A percentile compares a stretch with the other conserved stretches of the same genome.
Conservation (phyloP, 108 stramenopile species). For the Bacterosira constricta region DNA sequence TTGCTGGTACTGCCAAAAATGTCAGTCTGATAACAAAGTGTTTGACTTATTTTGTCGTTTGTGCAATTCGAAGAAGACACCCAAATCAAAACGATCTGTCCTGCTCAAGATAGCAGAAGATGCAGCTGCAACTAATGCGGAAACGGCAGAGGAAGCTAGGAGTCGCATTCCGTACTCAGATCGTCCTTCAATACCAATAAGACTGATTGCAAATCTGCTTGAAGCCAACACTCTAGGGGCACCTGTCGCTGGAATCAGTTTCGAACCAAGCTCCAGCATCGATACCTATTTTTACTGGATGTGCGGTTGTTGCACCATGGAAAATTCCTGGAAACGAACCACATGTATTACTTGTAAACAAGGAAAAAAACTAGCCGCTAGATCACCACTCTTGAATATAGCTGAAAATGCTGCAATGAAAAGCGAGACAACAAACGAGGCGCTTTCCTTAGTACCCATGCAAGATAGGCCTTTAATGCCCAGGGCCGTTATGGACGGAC, state of each 20-base stretch:
- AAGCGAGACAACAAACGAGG: slow-evolving; percentile 19
- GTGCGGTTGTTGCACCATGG: slow-evolving; percentile 42
- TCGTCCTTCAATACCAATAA: slow-evolving; percentile 31
- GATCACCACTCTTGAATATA: slow-evolving; percentile 28
- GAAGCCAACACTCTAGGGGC: slow-evolving; percentile 9
- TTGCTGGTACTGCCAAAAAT: slow-evolving; percentile 38
- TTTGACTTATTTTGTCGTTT: slow-evolving; percentile 3
- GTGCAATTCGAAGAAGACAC: slow-evolving; percentile 7
- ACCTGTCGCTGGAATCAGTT: slow-evolving; percentile 8
- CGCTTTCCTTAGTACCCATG: slow-evolving; percentile 11
- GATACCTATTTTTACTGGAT: slow-evolving; percentile 47
- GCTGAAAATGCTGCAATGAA: slow-evolving; percentile 30
- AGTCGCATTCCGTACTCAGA: slow-evolving; percentile 3
- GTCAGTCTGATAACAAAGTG: slow-evolving; percentile 15
- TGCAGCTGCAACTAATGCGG: slow-evolving; percentile 4
- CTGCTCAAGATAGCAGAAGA: slow-evolving; percentile 28
- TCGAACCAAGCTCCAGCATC: slow-evolving; percentile 1
- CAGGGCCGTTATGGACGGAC: slow-evolving; percentile 22
- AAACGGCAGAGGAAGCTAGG: slow-evolving; percentile 27
- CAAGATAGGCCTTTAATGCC: slow-evolving; percentile 31
- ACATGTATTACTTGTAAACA: slow-evolving; percentile 31
- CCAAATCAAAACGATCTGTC: slow-evolving; percentile 12
- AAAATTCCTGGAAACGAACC: slow-evolving; percentile 29
- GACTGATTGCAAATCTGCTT: slow-evolving; percentile 16
- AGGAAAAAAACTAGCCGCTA: slow-evolving; percentile 7